These are phyloP conservation scores for Selenicereus undatus DNA, from an alignment of 148 eudicot species.

Conservation along the genomic window DNA sequence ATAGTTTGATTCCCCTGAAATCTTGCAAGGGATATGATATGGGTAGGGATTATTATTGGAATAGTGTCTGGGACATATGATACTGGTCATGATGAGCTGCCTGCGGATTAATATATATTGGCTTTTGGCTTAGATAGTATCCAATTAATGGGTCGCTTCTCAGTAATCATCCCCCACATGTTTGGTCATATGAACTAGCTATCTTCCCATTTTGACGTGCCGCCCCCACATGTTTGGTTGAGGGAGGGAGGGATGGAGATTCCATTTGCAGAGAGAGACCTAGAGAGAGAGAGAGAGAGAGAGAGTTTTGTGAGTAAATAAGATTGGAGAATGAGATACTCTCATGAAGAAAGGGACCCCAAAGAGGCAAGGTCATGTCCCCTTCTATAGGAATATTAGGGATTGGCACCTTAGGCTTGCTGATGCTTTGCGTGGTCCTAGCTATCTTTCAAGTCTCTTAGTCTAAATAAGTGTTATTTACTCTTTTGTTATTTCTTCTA, in stretches of 20 bases:
- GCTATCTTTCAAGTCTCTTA: not conserved
- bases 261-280: too few species aligned
- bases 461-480: not conserved
- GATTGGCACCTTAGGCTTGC: not conserved
- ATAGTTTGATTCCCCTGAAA: not conserved
- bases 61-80: not conserved
- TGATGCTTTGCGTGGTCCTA: not conserved
- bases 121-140: not conserved
- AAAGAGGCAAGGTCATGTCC: constrained; percentile 8
- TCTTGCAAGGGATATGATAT: not conserved
- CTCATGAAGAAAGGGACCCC: not conserved
- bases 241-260: not conserved
- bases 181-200: not conserved
- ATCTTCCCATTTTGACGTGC: not conserved
- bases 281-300: not conserved
- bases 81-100: constrained; percentile 10
- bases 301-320: not conserved
- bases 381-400: not conserved
- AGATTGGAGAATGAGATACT: not conserved
- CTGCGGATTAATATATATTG: not conserved
- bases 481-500: not conserved
- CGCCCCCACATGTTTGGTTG: not conserved
- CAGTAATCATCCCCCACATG: constrained; percentile 1
- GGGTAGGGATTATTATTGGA: not conserved
- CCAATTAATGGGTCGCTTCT: not conserved